A percentile compares a stretch with the other conserved stretches of the same genome.
phyloP scores from a whole-genome alignment of 2,329 filamentous ascomycete species.

The Aspergillus sp. region DNA sequence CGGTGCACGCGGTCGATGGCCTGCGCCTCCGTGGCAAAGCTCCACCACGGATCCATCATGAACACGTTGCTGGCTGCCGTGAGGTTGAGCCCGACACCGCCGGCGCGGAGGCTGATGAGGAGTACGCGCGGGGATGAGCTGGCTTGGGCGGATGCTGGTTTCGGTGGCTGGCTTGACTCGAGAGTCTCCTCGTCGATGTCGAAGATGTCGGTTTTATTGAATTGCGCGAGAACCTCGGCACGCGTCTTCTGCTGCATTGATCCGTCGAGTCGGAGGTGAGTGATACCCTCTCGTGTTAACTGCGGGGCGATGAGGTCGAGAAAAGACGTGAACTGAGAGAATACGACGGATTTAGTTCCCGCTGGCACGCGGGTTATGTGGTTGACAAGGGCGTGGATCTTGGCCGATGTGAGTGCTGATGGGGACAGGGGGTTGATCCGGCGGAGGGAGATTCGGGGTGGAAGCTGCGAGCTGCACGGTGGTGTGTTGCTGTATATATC shows the following conservation, averaged over 20 bases:
- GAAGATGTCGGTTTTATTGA: conserved; percentile 42
- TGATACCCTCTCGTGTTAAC: conserved; percentile 60
- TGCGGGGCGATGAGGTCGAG: conserved; percentile 82
- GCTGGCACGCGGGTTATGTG: conserved; percentile 65
- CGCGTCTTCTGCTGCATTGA: conserved; percentile 79
- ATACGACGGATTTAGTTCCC: conserved; percentile 77
- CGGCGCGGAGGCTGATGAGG: conserved; percentile 75
- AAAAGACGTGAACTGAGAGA: conserved; percentile 96
- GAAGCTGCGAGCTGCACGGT: conserved; percentile 21
- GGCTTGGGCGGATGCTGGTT: conserved; percentile 9
- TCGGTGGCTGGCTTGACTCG: conserved; percentile 1
- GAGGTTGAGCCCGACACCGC: conserved; percentile 87
- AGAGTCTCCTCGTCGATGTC: conserved; percentile 24
- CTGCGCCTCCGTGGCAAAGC: conserved; percentile 90
- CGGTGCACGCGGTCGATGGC: conserved; percentile 96
- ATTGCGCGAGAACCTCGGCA: conserved; percentile 66
- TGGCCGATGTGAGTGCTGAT: conserved; percentile 57
- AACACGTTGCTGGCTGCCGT: conserved; percentile 83
- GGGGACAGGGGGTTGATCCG: conserved; percentile 55
- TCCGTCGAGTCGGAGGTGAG: conserved; percentile 81
- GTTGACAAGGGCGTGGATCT: conserved; percentile 69
- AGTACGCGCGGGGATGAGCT: conserved; percentile 47
- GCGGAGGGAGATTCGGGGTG: conserved; percentile 50
- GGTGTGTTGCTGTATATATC: conserved; percentile 35
- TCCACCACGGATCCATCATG: conserved; percentile 99